Evolutionary conservation across 1,139 yeast species (phyloP).

Genomic region (Entelexis sorbosivorans): DNA sequence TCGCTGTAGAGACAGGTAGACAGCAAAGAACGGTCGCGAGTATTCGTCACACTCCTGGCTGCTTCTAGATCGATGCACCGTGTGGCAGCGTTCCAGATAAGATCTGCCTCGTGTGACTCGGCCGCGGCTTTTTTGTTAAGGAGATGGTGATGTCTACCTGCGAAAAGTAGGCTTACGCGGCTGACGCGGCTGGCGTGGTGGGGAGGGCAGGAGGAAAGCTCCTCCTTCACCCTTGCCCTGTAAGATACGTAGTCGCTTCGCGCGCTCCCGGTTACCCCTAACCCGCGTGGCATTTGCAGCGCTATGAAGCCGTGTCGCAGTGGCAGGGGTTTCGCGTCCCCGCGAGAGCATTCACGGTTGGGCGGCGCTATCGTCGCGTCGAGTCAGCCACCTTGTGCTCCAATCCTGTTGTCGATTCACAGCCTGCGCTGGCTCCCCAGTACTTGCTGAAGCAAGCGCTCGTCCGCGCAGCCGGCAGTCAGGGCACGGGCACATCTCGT

Average conservation of each 20-base stretch:
- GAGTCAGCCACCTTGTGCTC: neutral
- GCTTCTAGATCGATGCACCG: neutral
- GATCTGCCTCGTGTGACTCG: neutral
- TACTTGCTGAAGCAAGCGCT: neutral
- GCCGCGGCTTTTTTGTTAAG: neutral
- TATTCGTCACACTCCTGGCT: neutral
- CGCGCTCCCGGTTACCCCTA: neutral
- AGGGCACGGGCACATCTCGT: neutral
- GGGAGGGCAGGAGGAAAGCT: conserved; percentile 1
- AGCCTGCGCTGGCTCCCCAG: neutral
- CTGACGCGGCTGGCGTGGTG: neutral
- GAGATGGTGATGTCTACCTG: neutral
- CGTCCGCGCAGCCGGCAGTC: neutral
- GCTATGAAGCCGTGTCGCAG: neutral
- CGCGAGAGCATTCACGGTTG: neutral
- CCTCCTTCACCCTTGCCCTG: neutral
- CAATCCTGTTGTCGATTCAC: neutral
- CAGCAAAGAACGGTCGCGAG: too few species aligned
- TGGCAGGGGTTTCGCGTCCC: neutral
- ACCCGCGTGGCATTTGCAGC: neutral
- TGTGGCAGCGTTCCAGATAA: neutral
- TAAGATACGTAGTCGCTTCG: neutral
- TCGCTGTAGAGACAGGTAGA: too few species aligned
- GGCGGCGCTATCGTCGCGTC: neutral
- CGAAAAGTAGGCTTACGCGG: conserved; percentile 6